Conservation (phyloP, 768 basidiomycete species). For the Russula ochroleuca region DNA sequence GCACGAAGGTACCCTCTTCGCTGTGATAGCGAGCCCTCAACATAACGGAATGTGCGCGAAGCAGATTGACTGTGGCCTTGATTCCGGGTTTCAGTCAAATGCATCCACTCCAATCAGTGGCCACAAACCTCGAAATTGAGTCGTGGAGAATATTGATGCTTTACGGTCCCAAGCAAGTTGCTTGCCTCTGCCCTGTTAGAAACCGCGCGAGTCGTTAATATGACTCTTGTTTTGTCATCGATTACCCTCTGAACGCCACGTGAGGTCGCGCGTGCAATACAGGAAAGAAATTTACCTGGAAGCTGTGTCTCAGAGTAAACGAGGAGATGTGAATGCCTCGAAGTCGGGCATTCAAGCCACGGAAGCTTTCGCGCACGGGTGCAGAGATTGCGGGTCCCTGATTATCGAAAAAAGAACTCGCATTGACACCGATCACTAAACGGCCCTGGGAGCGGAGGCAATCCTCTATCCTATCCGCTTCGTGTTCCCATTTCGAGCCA, state of each 20-base stretch:
- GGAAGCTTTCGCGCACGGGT: conserved; percentile 22
- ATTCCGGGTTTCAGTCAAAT: background rate
- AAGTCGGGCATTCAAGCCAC: conserved; percentile 30
- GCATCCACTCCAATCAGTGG: background rate
- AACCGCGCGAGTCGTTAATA: conserved; percentile 39
- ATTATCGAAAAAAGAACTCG: conserved; percentile 44
- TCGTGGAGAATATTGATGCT: conserved; percentile 72
- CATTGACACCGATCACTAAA: conserved; percentile 46
- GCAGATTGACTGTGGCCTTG: conserved; percentile 30
- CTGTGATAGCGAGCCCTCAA: conserved; percentile 18
- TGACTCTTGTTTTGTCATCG: conserved; percentile 42
- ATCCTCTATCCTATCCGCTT: conserved; percentile 38
- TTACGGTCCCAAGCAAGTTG: conserved; percentile 60
- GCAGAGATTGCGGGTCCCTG: conserved; percentile 25
- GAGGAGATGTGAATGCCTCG: conserved; percentile 36
- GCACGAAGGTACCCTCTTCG: conserved; percentile 16
- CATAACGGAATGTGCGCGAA: conserved; percentile 20
- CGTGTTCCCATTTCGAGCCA: conserved; percentile 39
- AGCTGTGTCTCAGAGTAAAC: conserved; percentile 42
- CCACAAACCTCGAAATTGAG: conserved; percentile 39
- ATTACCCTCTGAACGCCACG: conserved; percentile 43
- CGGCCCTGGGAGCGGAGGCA: conserved; percentile 45
- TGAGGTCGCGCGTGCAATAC: background rate
- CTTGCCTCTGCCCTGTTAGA: conserved; percentile 11
- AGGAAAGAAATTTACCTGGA: conserved; percentile 37